Evolutionary conservation across 148 eudicot genomes (phyloP), one percentile per base, ranked within the genome.

Genomic region (Beta vulgaris): DNA sequence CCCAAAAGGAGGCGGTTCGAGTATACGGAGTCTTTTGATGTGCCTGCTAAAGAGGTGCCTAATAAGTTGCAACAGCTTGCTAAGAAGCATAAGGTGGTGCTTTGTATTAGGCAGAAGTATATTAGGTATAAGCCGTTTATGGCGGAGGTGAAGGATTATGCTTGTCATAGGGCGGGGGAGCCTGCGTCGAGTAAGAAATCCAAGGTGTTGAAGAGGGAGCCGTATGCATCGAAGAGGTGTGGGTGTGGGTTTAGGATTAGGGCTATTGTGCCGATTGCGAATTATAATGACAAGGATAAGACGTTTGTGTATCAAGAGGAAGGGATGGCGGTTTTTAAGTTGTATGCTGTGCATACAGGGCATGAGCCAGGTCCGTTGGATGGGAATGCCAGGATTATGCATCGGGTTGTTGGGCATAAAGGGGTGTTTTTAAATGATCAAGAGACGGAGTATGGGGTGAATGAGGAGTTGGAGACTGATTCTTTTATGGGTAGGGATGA

Each of bases 381-480:
- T 78, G 98, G 98, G 58, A 94, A 92, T 80, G 98, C 98, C 1
- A 89, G 98, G 90, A 94, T 94, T 44, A 92, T 94, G 93, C 98
- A 94, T 82, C 87, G 98, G 25, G 84, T 90, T 69, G 91, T 92
- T 28, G 98, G 98, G 44, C 89, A 91, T 51, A 94, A 89, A 73
- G 97, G 96, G 7, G 92, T 86, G 37, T 84, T 84, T 44, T 77
- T 87, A 81, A 83, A 87, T 84, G 98, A 92, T 75, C 88, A 84
- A 48, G 98, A 91, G 51, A 69, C 76, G 8, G 89, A 89, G 77
- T 91, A 85, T 71, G 97, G 91, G 73, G 87, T 89, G 84, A 83
- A 86, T 78, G 98, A 90, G 51, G 92, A 90, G 35, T 80, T 77
- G 78, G 97, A 89, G 54, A 84, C 69, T 35, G 98, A 88, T 68